These are phyloP conservation scores for Chlorencoelia australis DNA, from an alignment of 2,329 filamentous ascomycete genomes.

Conservation along the genomic window DNA sequence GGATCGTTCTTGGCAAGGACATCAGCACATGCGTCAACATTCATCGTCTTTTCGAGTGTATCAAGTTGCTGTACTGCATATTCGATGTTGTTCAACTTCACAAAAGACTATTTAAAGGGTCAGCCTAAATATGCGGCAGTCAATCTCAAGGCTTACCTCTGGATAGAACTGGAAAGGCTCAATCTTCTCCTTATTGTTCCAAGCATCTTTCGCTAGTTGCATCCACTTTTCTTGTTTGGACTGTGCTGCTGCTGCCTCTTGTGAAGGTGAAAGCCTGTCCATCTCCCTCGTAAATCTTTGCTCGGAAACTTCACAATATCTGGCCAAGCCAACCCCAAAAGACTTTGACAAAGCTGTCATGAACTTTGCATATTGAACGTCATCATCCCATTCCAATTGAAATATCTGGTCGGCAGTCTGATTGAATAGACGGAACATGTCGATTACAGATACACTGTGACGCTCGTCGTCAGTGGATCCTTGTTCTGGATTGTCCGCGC, in stretches of 20 bases:
- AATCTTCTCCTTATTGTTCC: slow-evolving; percentile 82
- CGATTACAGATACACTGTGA: slow-evolving; percentile 87
- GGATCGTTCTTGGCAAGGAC: slow-evolving; percentile 69
- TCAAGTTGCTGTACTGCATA: slow-evolving; percentile 90
- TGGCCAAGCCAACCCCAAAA: slow-evolving; percentile 70
- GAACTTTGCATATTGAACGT: slow-evolving; percentile 88
- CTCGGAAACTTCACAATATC: slow-evolving; percentile 88
- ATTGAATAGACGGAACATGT: slow-evolving; percentile 89
- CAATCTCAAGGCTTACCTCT: slow-evolving; percentile 60
- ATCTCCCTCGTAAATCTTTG: slow-evolving; percentile 81
- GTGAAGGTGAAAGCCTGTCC: slow-evolving; percentile 82
- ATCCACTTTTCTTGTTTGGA: slow-evolving; percentile 88
- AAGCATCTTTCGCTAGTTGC: slow-evolving; percentile 86
- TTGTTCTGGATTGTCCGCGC: slow-evolving; percentile 51
- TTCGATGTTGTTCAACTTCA: slow-evolving; percentile 96
- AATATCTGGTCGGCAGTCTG: slow-evolving; percentile 82
- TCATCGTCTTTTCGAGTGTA: slow-evolving; percentile 78
- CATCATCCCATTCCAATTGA: slow-evolving; percentile 83
- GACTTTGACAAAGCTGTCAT: slow-evolving; percentile 88
- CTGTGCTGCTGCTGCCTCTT: slow-evolving; percentile 66
- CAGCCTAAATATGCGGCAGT: no score
- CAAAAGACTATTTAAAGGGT: slow-evolving; percentile 80
- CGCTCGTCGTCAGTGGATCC: slow-evolving; percentile 68
- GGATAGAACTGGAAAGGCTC: slow-evolving; percentile 96
- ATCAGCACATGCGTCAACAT: slow-evolving; percentile 81